phyloP scores from a whole-genome alignment of 202 grass and related monocot genomes.

The Hordeum pubiflorum region DNA sequence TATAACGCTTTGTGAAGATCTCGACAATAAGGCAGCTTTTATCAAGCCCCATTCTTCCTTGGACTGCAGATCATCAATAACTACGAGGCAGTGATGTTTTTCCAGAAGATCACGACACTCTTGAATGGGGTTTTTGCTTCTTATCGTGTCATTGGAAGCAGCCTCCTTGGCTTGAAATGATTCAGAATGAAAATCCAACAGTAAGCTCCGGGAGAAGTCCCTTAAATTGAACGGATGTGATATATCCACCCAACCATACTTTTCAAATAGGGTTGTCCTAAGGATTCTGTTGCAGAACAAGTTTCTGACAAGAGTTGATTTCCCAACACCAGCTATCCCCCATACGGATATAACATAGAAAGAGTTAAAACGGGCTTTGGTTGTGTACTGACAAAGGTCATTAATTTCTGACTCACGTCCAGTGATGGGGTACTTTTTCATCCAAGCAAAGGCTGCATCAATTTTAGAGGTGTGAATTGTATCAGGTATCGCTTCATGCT shows the following conservation, averaged over 20 bases:
- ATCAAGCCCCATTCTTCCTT: background rate
- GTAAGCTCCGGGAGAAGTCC: background rate
- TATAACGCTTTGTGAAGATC: background rate
- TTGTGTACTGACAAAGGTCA: background rate
- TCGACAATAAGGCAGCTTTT: background rate
- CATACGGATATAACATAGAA: background rate
- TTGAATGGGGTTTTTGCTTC: background rate
- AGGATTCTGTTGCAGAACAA: background rate
- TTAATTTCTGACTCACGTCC: background rate
- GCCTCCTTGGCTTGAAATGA: background rate
- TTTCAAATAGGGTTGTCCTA: fast-evolving
- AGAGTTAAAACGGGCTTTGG: fast-evolving
- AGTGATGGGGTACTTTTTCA: background rate
- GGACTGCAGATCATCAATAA: slow-evolving; percentile 16
- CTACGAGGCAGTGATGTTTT: background rate
- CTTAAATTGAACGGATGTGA: slow-evolving; percentile 3
- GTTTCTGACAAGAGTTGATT: background rate
- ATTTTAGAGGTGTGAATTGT: background rate
- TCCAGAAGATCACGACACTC: background rate
- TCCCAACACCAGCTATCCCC: slow-evolving; percentile 17
- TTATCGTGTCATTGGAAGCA: background rate
- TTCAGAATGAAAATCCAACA: background rate
- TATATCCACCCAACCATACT: background rate
- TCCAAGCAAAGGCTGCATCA: background rate
- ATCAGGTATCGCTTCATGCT: background rate